Percentiles rank a stretch among this genome's conserved stretches.
Conservation (phyloP, 257 asterid genomes). For the Scutellaria baicalensis region DNA sequence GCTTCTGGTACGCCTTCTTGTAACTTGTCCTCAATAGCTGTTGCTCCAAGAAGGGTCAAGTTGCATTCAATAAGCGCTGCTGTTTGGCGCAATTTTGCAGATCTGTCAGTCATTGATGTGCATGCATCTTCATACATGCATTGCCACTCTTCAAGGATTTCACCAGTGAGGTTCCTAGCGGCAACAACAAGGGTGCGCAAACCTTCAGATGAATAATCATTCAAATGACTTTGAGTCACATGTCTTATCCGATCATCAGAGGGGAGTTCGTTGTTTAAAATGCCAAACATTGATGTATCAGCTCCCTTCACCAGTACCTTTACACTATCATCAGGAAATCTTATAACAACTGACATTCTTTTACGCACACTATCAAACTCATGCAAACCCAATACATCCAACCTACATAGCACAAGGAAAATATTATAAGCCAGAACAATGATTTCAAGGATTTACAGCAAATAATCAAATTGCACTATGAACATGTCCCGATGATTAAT, state of each 20-base stretch:
- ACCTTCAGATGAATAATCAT: conserved; percentile 90
- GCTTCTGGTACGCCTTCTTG: conserved; percentile 98
- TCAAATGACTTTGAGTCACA: conserved; percentile 58
- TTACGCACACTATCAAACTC: conserved; percentile 98
- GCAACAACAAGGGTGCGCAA: conserved; percentile 95
- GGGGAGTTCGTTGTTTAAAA: conserved; percentile 40
- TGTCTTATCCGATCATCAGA: conserved; percentile 36
- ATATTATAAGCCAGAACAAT: conserved; percentile 1
- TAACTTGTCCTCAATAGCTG: conserved; percentile 95
- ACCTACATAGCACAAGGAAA: conserved; percentile 44
- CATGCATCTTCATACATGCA: conserved; percentile 90
- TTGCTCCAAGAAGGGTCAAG: conserved; percentile 86
- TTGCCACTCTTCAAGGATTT: conserved; percentile 87
- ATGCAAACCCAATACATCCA: conserved; percentile 97
- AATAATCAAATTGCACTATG: background rate
- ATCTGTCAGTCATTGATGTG: conserved; percentile 91
- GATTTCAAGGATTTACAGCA: background rate
- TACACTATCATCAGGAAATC: conserved; percentile 68
- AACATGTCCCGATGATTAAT: background rate
- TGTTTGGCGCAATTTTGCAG: conserved; percentile 75
- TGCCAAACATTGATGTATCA: conserved; percentile 84
- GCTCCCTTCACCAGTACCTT: conserved; percentile 98
- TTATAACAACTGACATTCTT: conserved; percentile 93
- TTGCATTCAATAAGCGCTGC: conserved; percentile 85
- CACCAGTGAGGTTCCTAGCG: conserved; percentile 59